A percentile compares a stretch with the other conserved stretches of the same genome.
phyloP scores from a whole-genome alignment of 2,329 filamentous ascomycete genomes.

The Elsinoe australis region DNA sequence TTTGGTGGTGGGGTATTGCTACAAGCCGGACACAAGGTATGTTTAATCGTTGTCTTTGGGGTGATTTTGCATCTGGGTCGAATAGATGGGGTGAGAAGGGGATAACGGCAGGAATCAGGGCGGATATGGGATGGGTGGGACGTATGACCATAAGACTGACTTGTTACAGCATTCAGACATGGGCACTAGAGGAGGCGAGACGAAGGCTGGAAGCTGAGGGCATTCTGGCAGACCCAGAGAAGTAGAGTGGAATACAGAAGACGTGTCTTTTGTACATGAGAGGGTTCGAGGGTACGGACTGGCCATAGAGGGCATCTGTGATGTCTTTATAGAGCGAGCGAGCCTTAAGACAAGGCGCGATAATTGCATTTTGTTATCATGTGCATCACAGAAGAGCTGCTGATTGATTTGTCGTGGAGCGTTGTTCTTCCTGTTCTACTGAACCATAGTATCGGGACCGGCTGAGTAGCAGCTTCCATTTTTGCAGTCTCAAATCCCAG shows the following conservation, averaged over 20 bases:
- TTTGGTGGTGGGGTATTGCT: conserved; percentile 75
- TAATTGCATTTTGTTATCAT: neutral
- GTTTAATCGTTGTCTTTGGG: conserved; percentile 37
- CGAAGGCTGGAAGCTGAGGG: conserved; percentile 93
- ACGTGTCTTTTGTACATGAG: neutral
- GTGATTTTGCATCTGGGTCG: neutral
- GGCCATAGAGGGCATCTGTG: conserved; percentile 10
- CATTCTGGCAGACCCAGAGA: conserved; percentile 70
- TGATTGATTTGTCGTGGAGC: too few relatives aligned
- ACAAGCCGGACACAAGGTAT: conserved; percentile 98
- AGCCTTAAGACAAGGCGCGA: neutral
- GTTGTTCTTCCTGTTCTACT: too few relatives aligned
- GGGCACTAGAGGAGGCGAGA: conserved; percentile 94
- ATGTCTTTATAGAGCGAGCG: conserved; percentile 13
- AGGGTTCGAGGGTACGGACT: neutral
- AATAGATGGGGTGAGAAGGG: neutral
- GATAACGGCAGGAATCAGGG: neutral
- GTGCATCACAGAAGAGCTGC: neutral
- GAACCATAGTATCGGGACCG: too few relatives aligned
- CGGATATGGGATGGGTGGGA: too few relatives aligned
- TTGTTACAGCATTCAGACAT: conserved; percentile 81
- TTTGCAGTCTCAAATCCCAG: too few relatives aligned
- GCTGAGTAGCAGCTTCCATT: too few relatives aligned
- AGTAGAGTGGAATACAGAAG: conserved; percentile 18
- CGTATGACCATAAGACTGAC: conserved; percentile 21